Evolutionary conservation across 768 basidiomycete species (phyloP).

Genomic region (Boletus sp.): DNA sequence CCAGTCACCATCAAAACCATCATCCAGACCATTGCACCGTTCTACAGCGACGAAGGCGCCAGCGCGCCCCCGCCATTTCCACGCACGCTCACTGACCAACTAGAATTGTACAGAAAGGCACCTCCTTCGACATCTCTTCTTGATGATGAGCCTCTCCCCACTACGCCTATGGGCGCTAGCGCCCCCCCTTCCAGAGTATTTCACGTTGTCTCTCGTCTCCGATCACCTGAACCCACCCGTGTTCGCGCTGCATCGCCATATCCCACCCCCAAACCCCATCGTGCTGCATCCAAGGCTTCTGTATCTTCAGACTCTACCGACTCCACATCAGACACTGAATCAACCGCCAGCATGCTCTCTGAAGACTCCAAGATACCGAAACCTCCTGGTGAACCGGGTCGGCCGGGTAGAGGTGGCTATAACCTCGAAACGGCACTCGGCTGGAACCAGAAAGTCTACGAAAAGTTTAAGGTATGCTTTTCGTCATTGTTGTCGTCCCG

Average conservation of each 20-base stretch:
- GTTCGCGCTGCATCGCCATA: no score
- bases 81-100: conserved; percentile 1
- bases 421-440: conserved; percentile 18
- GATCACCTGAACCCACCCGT: no score
- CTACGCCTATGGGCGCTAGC: background rate
- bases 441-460: conserved; percentile 17
- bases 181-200: no score
- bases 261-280: no score
- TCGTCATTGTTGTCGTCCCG: background rate
- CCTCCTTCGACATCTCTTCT: background rate
- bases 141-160: background rate
- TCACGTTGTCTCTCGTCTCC: no score
- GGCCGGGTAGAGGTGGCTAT: conserved; percentile 26
- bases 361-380: conserved; percentile 26
- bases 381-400: conserved; percentile 23
- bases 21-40: background rate
- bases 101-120: background rate
- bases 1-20: background rate
- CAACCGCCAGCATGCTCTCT: background rate
- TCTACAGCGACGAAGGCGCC: background rate
- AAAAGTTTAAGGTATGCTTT: conserved; percentile 21
- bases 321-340: background rate
- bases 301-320: background rate
- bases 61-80: background rate
- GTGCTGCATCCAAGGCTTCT: background rate